Evolutionary conservation across 1,139 yeast genomes (phyloP), one percentile per base, ranked within the genome.

Genomic region (Pichia sp.): DNA sequence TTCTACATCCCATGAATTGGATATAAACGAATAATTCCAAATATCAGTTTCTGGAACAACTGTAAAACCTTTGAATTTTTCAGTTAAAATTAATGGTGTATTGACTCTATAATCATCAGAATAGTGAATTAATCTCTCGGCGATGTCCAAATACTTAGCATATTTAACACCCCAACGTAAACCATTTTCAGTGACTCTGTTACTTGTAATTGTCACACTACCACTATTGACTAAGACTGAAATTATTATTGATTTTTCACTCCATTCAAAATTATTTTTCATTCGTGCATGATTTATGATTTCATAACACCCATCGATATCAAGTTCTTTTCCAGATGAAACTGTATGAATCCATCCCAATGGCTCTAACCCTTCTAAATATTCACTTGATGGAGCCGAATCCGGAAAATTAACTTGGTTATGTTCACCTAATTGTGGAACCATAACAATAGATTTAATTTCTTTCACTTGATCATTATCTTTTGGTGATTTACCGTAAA

Each of bases 21-120:
- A 95, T 68, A 88, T 75, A 60, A 94, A 92, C 4, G 94, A 77
- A 63, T 85, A 89, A 64, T 92, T 92, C 98, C 99, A 92, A 34
- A 89, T 64, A 48, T 80, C 82, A 42, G 85, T 85, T 36, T 79
- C 83, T 1, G 99, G 98, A 1, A 89, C 95, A 68, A 87, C 66
- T 65, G 87, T 90, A 53, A 82, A 84, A 5, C 98, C 98, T 62
- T 76, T 74, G 46, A 88, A 74, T 49, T 82, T 73, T 53, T 85
- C 95, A 0, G 96, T 81, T 37, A 92, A 65, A 30, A 90, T 68
- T 53, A 92, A 64, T 60, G 89, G 96, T 9, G 84, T 76, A 57
- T 76, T 75, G 35, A 68, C 71, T 40, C 86, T 82, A 64, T 79
- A 88, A 0, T 67, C 60, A 1, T 80, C 70, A 2, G 76, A 72